phyloP scores from a whole-genome alignment of 495 filamentous ascomycete species.

The Daldinia loculata region DNA sequence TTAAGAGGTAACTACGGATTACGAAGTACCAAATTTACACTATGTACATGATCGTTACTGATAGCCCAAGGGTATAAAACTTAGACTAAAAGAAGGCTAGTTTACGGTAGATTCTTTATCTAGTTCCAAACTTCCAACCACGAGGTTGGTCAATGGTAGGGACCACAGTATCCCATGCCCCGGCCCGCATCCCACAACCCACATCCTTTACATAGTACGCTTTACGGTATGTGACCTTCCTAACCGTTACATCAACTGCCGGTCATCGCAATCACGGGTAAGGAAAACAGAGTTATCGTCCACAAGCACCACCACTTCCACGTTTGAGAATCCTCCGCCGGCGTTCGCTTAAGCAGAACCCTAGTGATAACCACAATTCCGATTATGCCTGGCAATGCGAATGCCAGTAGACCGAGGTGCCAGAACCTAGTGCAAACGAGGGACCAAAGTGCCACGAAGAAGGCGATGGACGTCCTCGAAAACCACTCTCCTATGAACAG shows the following conservation, averaged over 20 bases:
- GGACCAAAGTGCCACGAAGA: slow-evolving; percentile 56
- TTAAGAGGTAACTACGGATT: no score
- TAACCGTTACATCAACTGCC: not conserved
- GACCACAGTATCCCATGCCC: no score
- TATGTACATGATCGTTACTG: no score
- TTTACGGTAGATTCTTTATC: no score
- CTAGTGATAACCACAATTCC: not conserved
- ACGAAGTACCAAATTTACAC: no score
- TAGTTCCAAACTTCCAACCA: no score
- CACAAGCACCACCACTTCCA: slow-evolving; percentile 3
- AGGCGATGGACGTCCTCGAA: slow-evolving; percentile 52
- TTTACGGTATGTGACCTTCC: not conserved
- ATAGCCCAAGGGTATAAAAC: no score
- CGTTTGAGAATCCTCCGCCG: not conserved
- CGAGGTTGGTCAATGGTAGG: no score
- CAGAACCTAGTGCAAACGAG: slow-evolving; percentile 52
- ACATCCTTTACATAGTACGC: no score
- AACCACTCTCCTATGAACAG: slow-evolving; percentile 55
- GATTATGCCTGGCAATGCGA: not conserved
- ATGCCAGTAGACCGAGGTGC: slow-evolving; percentile 11
- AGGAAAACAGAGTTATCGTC: not conserved
- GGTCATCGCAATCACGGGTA: not conserved
- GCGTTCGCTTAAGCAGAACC: slow-evolving; percentile 1
- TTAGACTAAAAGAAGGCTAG: no score
- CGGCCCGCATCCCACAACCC: not conserved